Evolutionary conservation across 805 yeast genomes (phyloP), one percentile per base, ranked within the genome.

Genomic region (Starmerella ratchasimensis): DNA sequence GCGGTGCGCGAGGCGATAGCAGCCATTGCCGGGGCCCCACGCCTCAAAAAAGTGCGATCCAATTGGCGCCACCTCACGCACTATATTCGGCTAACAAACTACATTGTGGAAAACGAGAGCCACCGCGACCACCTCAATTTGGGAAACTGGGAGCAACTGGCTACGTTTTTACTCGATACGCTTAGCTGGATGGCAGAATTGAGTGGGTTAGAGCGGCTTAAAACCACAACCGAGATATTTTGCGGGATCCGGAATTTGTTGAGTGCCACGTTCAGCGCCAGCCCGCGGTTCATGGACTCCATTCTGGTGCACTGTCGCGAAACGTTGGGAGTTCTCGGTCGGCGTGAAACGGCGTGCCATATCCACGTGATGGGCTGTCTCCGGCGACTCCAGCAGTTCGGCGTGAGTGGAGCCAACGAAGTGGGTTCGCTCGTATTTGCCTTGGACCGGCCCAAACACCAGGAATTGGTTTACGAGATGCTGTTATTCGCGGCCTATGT

Each of bases 311-410:
- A 27, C 7, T 41, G 45, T 21, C 19, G 17, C n/a, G 25, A 34
- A 5, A 35, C 38, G 23, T 18, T 36, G 14, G 39, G 24, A 1
- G 11, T 15, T 7, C 19, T 23, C 5, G 37, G 21, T 8, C 32
- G 20, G 9, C 31, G 34, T 10, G 49, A 45, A 31, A 37, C 41
- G 3, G 35, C 48, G 5, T 30, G 41, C 13, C 42, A 44, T 16
- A 33, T 31, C 8, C 31, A 38, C 17, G 25, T 44, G 9, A 35
- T 46, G 43, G 32, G 36, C 9, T 38, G 41, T 17, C 17, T 37
- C 24, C 34, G 44, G 6, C 17, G 16, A 4, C 13, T 41, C 13
- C 11, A 22, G 2, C 27, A 26, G 3, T 11, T 32, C 13, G 34
- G 40, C 2, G 20, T 27, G 20, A 33, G 17, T 4, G 18, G 16